Base-by-base conservation (phyloP, 2,329 filamentous ascomycete species). In the Teratosphaeria epicoccoides region DNA sequence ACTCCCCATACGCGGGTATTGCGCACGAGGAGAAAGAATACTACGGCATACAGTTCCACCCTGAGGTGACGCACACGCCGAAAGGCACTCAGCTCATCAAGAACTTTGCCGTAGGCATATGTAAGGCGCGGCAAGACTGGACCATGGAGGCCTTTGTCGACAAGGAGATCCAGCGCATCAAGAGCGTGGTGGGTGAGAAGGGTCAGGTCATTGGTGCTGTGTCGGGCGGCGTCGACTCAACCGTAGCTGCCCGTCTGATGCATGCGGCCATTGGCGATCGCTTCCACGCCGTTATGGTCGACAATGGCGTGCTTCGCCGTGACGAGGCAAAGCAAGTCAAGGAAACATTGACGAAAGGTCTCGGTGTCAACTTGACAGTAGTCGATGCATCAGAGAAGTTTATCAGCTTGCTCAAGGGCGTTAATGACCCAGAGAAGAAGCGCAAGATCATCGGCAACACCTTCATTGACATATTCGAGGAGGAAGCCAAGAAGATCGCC, bases 321-420 rank as follows among this genome's bases (percentile, higher is more conserved):
- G 84, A 95, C 64, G 93, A 97, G 70, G 89, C 85, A 59, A 73
- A 83, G 59, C 76, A 84, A 62, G 93, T 97, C 49, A 84, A 95
- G 70, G 75, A 88, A 69, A 90, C 82, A 0, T 79, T 97, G 2
- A 77, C 78, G 1, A 69, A 89, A 63, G 83, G 93, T 59, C 79
- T 97, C 0, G 87, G 87, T 1, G 94, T 97, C 69, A 93, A 95
- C 69, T 76, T 97, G 2, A 95, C 87, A 0, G 84, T 97, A 24
- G 81, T 94, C 1, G 86, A 97, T 66, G 89, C 82, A 0, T 78
- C 79, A 9, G 76, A 94, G 55, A 73, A 79, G 24, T 97, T 97
- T 75, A 75, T 96, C n/a, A 72, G 73, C 25, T 77, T 82, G 23
- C 81, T 97, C 1, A 79, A 81, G 58, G 91, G 88, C 17, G 80